Conservation (phyloP, 306 rosid species). For the Lotus japonicus region DNA sequence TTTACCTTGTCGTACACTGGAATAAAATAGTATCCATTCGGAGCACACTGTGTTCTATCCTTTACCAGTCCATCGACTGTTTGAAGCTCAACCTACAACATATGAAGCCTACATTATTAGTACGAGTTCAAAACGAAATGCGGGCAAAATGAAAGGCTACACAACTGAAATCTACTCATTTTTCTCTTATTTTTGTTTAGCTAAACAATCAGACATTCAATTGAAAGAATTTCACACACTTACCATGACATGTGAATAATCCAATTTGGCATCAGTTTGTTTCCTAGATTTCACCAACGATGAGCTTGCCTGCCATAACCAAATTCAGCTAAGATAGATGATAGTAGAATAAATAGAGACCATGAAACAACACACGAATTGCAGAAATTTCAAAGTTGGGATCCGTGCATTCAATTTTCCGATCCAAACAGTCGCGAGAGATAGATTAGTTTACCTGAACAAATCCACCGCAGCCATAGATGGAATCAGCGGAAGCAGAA, state of each 20-base stretch:
- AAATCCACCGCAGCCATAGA: conserved; percentile 43
- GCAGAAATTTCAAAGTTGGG: not conserved
- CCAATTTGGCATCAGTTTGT: conserved; percentile 63
- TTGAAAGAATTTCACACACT: not conserved
- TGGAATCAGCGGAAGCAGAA: conserved; percentile 54
- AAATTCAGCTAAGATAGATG: not conserved
- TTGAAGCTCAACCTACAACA: conserved; percentile 87
- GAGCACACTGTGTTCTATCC: conserved; percentile 96
- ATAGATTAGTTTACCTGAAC: conserved; percentile 17
- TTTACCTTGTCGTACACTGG: conserved; percentile 96
- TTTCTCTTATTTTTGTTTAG: not conserved
- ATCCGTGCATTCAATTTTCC: not conserved
- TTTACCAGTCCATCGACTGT: conserved; percentile 87
- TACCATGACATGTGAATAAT: conserved; percentile 84
- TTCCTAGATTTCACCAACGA: conserved; percentile 70
- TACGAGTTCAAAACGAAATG: conserved; percentile 6
- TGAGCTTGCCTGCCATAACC: conserved; percentile 59
- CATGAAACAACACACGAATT: not conserved
- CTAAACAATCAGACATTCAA: not conserved
- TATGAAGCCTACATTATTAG: not conserved
- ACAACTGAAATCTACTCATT: not conserved
- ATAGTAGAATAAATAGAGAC: too few relatives aligned
- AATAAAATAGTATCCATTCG: conserved; percentile 97
- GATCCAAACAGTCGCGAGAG: not conserved
- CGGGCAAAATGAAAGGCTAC: not conserved